Conservation (phyloP, 306 rosid genomes). For the Corylus avellana region DNA sequence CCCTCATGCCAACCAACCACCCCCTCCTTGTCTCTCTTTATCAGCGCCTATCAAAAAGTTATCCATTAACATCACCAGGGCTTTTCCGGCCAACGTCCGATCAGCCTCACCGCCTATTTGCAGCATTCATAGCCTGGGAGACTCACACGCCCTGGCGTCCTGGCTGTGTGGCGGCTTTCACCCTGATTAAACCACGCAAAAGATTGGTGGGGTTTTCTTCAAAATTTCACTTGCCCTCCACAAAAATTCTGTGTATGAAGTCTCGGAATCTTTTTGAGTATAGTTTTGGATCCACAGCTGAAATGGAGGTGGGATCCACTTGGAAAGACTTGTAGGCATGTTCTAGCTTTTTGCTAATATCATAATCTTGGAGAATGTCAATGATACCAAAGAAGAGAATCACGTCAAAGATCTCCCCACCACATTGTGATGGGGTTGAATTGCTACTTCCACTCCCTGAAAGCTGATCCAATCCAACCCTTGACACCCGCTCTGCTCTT, state of each 20-base stretch:
- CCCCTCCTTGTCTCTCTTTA: neutral
- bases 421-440: conserved; percentile 34
- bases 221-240: conserved; percentile 42
- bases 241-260: conserved; percentile 57
- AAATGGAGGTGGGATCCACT: conserved; percentile 57
- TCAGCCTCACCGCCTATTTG: conserved; percentile 7
- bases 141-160: conserved; percentile 12
- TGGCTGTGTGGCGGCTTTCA: conserved; percentile 16
- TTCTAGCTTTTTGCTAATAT: conserved; percentile 61
- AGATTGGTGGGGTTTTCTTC: conserved; percentile 8
- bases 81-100: neutral
- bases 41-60: neutral
- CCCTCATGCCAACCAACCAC: neutral
- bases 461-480: conserved; percentile 44
- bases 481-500: conserved; percentile 49
- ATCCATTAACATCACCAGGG: neutral
- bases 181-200: conserved; percentile 19
- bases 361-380: conserved; percentile 66
- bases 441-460: conserved; percentile 50
- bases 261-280: conserved; percentile 55
- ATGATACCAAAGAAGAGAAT: conserved; percentile 62
- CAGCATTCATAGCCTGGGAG: conserved; percentile 18
- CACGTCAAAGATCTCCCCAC: conserved; percentile 48
- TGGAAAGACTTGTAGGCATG: conserved; percentile 66
- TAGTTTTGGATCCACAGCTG: conserved; percentile 61